A percentile compares a stretch with the other conserved stretches of the same genome.
Conservation (phyloP, 176 grass and related monocot species). For the Aegilops sharonensis region DNA sequence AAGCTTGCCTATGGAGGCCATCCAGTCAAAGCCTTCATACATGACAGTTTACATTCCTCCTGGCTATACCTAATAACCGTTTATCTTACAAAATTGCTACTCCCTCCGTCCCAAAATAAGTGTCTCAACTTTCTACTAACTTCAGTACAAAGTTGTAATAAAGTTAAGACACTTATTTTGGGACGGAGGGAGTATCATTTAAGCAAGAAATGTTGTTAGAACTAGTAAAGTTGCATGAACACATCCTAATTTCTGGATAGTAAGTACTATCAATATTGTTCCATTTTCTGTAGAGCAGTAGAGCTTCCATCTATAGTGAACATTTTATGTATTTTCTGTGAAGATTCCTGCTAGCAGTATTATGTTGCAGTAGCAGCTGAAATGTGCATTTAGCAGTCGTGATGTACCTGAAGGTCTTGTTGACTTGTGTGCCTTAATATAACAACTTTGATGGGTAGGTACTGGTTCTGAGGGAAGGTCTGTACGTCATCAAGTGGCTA, state of each 20-base stretch:
- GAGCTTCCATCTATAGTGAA: neutral
- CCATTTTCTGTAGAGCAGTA: slow-evolving; percentile 10
- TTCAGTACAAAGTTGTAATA: too few relatives aligned
- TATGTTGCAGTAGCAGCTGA: neutral
- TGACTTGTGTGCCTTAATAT: slow-evolving; percentile 8
- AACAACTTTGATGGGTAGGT: slow-evolving; percentile 48
- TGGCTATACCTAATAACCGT: neutral
- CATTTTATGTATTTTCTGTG: neutral
- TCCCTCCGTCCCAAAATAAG: too few relatives aligned
- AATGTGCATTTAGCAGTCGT: neutral
- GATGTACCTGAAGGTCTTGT: slow-evolving; percentile 4
- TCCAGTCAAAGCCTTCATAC: neutral
- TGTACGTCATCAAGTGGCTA: slow-evolving; percentile 33
- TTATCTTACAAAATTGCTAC: neutral
- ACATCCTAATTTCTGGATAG: slow-evolving; percentile 13
- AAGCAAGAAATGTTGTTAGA: neutral
- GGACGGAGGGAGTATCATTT: neutral
- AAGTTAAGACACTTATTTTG: too few relatives aligned
- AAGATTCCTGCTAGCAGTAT: neutral
- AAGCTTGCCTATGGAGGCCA: neutral
- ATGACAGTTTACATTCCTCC: neutral
- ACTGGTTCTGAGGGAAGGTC: slow-evolving; percentile 43
- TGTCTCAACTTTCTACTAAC: too few relatives aligned
- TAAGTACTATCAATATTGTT: neutral
- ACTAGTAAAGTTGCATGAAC: neutral